These are phyloP conservation scores for Diaporthe sp. DNA, from an alignment of 2,329 filamentous ascomycete genomes.

Conservation along the genomic window DNA sequence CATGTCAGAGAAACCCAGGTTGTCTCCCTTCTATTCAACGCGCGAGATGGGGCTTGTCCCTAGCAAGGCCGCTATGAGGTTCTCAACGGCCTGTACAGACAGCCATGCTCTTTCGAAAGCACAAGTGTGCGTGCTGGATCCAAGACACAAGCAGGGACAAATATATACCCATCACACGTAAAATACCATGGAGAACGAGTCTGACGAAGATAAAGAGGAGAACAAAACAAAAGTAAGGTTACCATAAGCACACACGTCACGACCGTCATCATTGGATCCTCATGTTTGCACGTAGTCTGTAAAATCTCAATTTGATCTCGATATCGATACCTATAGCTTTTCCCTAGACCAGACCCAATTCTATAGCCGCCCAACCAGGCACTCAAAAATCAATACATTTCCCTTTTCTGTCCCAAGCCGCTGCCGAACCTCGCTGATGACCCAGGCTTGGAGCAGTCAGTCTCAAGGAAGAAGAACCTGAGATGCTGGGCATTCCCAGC, in stretches of 20 bases:
- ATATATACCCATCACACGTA: background rate
- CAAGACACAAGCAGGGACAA: background rate
- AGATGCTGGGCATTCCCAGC: too few relatives aligned
- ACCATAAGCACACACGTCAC: background rate
- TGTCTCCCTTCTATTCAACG: too few relatives aligned
- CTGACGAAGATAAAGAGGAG: background rate
- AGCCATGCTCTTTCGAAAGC: background rate
- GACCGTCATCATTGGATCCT: too few relatives aligned
- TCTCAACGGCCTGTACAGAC: too few relatives aligned
- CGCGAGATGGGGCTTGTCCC: too few relatives aligned
- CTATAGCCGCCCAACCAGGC: background rate
- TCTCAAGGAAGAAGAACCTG: too few relatives aligned
- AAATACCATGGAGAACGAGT: background rate
- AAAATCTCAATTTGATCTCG: background rate
- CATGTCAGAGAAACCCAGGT: too few relatives aligned
- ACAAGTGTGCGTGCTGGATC: background rate
- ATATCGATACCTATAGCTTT: slow-evolving; percentile 2
- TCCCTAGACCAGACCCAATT: background rate
- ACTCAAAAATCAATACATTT: background rate
- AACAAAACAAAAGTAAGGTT: too few relatives aligned
- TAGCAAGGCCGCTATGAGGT: too few relatives aligned
- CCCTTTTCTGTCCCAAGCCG: background rate
- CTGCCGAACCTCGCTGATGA: background rate
- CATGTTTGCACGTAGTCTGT: background rate
- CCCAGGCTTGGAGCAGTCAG: too few relatives aligned